Conservation (phyloP, 2,329 filamentous ascomycete species). For the Decorospora gaudefroyi region DNA sequence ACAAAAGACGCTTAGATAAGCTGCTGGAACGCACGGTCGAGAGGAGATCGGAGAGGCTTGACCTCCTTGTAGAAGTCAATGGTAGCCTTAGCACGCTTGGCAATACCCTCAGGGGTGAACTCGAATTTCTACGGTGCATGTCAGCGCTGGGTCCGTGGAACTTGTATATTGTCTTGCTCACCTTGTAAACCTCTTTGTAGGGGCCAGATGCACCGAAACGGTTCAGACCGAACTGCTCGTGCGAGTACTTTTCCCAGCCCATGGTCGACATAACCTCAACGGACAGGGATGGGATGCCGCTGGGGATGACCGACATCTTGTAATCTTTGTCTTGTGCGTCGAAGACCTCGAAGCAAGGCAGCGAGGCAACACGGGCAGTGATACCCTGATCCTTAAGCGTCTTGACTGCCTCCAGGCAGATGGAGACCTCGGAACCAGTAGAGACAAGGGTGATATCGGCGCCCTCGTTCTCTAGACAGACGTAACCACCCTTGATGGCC, state of each 20-base stretch:
- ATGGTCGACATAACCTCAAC: conserved; percentile 97
- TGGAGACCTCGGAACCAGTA: conserved; percentile 93
- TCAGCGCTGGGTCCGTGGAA: conserved; percentile 36
- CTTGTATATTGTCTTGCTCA: conserved; percentile 33
- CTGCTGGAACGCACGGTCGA: conserved; percentile 98
- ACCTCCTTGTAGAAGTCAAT: conserved; percentile 97
- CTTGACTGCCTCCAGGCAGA: conserved; percentile 92
- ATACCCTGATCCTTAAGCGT: conserved; percentile 84
- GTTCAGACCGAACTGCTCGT: conserved; percentile 99
- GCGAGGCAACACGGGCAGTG: conserved; percentile 87
- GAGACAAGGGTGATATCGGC: conserved; percentile 89
- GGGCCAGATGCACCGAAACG: conserved; percentile 96
- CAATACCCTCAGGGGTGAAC: conserved; percentile 95
- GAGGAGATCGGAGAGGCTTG: conserved; percentile 82
- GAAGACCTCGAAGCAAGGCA: conserved; percentile 97
- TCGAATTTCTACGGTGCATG: conserved; percentile 84
- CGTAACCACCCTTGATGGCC: conserved; percentile 94
- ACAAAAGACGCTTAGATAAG: conserved; percentile 69
- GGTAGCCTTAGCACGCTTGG: conserved; percentile 90
- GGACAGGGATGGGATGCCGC: conserved; percentile 89
- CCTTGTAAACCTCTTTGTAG: conserved; percentile 97
- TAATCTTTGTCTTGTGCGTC: conserved; percentile 94
- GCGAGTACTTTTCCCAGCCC: conserved; percentile 98
- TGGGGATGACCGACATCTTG: conserved; percentile 87
- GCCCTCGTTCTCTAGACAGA: conserved; percentile 79